A percentile compares a stretch with the other conserved stretches of the same genome.
Evolutionary conservation across 1,139 yeast genomes (phyloP).

Genomic region (Saccharomyces hybrid): DNA sequence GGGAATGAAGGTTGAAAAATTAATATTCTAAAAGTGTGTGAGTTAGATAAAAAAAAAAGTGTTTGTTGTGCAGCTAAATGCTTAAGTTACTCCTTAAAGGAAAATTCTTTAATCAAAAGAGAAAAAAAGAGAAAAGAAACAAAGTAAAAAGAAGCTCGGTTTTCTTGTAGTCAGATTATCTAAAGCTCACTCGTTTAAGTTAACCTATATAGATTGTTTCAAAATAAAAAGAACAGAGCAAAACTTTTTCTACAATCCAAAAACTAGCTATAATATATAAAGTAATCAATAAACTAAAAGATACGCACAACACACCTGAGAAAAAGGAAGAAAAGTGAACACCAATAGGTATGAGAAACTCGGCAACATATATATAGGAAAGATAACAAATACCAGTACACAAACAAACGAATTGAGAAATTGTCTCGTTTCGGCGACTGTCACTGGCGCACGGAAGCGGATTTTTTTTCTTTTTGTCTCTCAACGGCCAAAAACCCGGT

Average conservation of each 20-base stretch:
- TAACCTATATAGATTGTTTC: too few relatives aligned
- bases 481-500: not conserved
- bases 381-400: not conserved
- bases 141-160: not conserved
- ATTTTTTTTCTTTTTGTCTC: not conserved
- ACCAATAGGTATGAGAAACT: not conserved
- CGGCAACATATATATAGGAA: not conserved
- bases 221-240: not conserved
- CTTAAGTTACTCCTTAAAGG: constrained; percentile 1
- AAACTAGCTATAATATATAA: not conserved
- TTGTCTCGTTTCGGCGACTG: not conserved
- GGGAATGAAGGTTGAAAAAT: not conserved
- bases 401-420: not conserved
- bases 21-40: not conserved
- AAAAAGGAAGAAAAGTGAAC: not conserved
- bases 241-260: not conserved
- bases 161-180: not conserved
- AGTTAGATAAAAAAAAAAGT: not conserved
- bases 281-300: not conserved
- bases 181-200: not conserved
- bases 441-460: not conserved
- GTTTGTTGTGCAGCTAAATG: not conserved
- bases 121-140: not conserved
- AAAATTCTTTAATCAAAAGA: not conserved
- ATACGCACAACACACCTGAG: not conserved